phyloP scores from a whole-genome alignment of 305 asterid genomes.

The Fraxinus dipetala region DNA sequence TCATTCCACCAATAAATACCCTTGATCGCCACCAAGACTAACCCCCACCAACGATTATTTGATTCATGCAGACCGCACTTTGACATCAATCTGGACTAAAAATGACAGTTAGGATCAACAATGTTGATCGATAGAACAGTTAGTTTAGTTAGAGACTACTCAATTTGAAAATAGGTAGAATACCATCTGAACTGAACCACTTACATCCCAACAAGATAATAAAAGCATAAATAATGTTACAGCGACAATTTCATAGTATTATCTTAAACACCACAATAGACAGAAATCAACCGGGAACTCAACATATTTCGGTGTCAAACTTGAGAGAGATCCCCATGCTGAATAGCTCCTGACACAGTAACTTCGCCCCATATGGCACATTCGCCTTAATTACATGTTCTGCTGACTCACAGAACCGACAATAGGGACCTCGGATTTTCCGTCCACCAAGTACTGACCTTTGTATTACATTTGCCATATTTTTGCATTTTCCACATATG shows the following conservation, averaged over 20 bases:
- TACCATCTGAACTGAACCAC: not conserved
- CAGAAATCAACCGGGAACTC: conserved; percentile 13
- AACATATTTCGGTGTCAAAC: conserved; percentile 75
- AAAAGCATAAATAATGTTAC: not conserved
- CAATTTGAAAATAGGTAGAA: not conserved
- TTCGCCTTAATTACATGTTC: conserved; percentile 70
- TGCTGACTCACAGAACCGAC: conserved; percentile 73
- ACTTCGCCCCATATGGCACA: conserved; percentile 91
- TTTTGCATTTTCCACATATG: conserved; percentile 70
- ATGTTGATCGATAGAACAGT: not conserved
- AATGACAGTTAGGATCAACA: not conserved
- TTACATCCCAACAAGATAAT: not conserved
- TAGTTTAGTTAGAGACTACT: not conserved
- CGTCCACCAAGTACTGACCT: conserved; percentile 62
- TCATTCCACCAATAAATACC: not conserved
- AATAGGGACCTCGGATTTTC: conserved; percentile 77
- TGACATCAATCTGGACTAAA: not conserved
- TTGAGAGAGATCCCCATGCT: conserved; percentile 87
- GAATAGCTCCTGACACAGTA: conserved; percentile 82
- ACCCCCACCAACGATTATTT: not conserved
- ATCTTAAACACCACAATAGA: not conserved
- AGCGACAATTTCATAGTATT: not conserved
- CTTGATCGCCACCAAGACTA: not conserved
- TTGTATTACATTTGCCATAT: conserved; percentile 76
- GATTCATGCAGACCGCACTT: not conserved